Base-by-base conservation (phyloP, 2,329 filamentous ascomycete species). In the Colletotrichum sp. region DNA sequence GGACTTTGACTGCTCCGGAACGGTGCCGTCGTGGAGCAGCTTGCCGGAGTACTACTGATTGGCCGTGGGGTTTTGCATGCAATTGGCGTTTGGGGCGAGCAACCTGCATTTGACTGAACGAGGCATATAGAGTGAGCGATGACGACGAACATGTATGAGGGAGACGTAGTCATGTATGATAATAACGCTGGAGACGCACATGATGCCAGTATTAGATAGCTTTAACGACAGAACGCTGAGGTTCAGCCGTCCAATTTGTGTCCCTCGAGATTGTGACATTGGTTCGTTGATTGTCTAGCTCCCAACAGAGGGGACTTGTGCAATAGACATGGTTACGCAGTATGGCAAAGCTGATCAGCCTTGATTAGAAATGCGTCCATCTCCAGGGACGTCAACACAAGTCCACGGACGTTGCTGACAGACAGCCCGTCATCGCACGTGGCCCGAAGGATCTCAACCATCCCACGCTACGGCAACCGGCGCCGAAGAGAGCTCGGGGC, bases 1-100 rank as follows among this genome's bases (percentile, higher is more conserved):
- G 39, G 87, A 88, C n/a, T 96, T 95, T 80, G 91, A 92, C 80
- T 96, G 94, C 83, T 89, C 89, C 64, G 79, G 81, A 52, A 85
- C 86, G n/a, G 87, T 92, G 18, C 91, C 91, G 3, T 86, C 87
- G 76, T 93, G 92, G 81, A 82, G 82, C 3, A 86, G 83, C 2
- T 80, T 93, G 62, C 82, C 87, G 1, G 91, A 93, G 84, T 87
- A 85, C 25, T 91, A 88, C 77, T 83, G 79, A 80, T 28, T 36
- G 60, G 74, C 13, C 61, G 58, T 22, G 16, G 8, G 18, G 6
- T 27, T 72, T 52, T 25, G 70, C 65, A 74, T 76, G 58, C 36
- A 18, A 62, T 18, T 27, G 72, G 68, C 68, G 72, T 69, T 68
- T 12, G 70, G 69, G 55, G 36, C 30, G 28, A 73, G 73, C 73